Base-by-base conservation (phyloP, 2,329 filamentous ascomycete species). In the Capronia coronata region DNA sequence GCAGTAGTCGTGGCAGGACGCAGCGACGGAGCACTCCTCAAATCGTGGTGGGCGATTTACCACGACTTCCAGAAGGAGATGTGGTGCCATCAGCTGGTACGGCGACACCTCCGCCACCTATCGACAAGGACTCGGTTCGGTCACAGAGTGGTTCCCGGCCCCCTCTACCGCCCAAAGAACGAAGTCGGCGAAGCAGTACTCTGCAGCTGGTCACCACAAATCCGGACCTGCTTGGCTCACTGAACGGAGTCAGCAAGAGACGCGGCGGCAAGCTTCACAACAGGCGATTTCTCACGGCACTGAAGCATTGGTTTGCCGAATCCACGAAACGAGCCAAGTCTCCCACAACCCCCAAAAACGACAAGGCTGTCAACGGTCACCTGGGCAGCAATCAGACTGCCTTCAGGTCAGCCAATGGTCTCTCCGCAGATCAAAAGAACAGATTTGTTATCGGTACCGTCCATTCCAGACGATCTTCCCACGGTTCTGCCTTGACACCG, bases 81-180 rank as follows among this genome's bases (percentile, higher is more conserved):
- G 63, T 66, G 16, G 52, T 67, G 16, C 63, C 63, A 16, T 66
- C 65, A 32, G 62, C 66, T 2, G 59, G 62, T 14, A 58, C 63
- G 34, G 64, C 66, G 56, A 72, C 67, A 50, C 82, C 77, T 16
- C 86, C 86, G 3, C 81, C 81, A 1, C 85, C 87, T 0, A 73
- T 91, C 44, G 86, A 93, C 62, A 91, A 91, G 63, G 83, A 88
- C 62, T 84, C 83, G 3, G 73, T 85, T 46, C 79, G 87, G 27
- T 90, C 85, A 14, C 77, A 77, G 18, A 89, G 86, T 61, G 88
- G 88, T 10, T 89, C 87, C 23, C 75, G 84, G 52, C 82, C 86
- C 53, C 82, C 87, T 34, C 87, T 86, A 8, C 91, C 91, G 35
- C 89, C 91, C 1, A 96, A 96, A 65, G 90, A 96, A 58, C 82